Percentiles rank a stretch among this genome's conserved stretches.
phyloP scores from a whole-genome alignment of 2,329 filamentous ascomycete species.

The Helotiales sp. region DNA sequence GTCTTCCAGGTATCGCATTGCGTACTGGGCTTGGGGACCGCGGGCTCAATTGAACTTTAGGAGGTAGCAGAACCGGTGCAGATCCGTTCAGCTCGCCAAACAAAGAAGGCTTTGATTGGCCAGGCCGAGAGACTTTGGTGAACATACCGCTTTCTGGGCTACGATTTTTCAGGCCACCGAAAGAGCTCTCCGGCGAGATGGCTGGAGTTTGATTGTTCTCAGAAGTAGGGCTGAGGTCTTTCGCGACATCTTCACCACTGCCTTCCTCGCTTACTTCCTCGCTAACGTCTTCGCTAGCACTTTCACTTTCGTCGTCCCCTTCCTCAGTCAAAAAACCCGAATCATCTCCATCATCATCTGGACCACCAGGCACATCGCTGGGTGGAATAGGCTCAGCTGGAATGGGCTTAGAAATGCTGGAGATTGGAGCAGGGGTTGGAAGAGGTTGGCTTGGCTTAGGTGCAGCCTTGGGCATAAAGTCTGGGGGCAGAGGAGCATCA shows the following conservation, averaged over 20 bases:
- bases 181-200: constrained; percentile 63
- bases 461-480: constrained; percentile 37
- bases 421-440: constrained; percentile 8
- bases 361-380: constrained; percentile 40
- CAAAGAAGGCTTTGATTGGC: constrained; percentile 50
- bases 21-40: constrained; percentile 76
- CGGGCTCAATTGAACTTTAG: constrained; percentile 59
- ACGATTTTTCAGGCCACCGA: constrained; percentile 54
- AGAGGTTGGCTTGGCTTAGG: constrained; percentile 22
- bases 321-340: constrained; percentile 40
- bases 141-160: constrained; percentile 43
- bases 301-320: constrained; percentile 48
- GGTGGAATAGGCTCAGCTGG: constrained; percentile 35
- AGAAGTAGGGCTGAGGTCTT: constrained; percentile 62
- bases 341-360: constrained; percentile 41
- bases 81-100: constrained; percentile 61
- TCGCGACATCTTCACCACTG: constrained; percentile 68
- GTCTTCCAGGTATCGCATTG: constrained; percentile 57
- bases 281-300: constrained; percentile 52
- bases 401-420: constrained; percentile 24
- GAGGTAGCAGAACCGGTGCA: constrained; percentile 59
- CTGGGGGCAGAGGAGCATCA: constrained; percentile 50
- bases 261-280: constrained; percentile 57
- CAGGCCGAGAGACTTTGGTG: constrained; percentile 53
- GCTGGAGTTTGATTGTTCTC: constrained; percentile 53